Evolutionary conservation across 345 rosid genomes (phyloP).

Genomic region (Camelina laxa): DNA sequence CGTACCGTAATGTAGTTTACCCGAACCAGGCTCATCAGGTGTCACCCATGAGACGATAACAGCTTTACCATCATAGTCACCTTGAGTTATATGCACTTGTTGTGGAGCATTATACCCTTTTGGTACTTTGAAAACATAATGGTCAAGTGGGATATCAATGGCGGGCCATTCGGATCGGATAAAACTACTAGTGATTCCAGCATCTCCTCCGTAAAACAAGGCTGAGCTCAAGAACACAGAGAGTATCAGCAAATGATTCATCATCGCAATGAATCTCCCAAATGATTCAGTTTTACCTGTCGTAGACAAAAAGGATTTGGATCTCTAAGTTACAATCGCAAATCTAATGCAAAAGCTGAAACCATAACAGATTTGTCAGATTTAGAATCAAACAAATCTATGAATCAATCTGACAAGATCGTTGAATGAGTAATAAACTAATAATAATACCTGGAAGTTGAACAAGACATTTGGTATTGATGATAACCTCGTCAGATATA

Average conservation of each 20-base stretch:
- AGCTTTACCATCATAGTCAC: constrained; percentile 88
- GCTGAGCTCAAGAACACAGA: constrained; percentile 47
- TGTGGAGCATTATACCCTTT: constrained; percentile 87
- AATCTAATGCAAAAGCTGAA: background rate
- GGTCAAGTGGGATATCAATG: constrained; percentile 74
- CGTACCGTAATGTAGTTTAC: constrained; percentile 65
- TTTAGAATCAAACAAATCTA: background rate
- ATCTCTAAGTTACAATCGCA: background rate
- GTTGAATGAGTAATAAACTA: background rate
- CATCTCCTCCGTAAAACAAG: constrained; percentile 48
- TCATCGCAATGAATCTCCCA: constrained; percentile 11
- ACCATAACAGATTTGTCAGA: background rate
- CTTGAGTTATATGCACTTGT: constrained; percentile 97
- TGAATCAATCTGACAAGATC: background rate
- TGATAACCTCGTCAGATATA: background rate
- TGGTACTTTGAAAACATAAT: constrained; percentile 73
- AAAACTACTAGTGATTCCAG: constrained; percentile 70
- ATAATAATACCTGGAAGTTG: background rate
- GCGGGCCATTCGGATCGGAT: constrained; percentile 87
- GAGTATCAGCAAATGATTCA: constrained; percentile 37
- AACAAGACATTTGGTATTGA: background rate
- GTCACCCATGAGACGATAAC: constrained; percentile 93
- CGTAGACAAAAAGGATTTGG: background rate
- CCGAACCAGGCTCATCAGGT: constrained; percentile 64
- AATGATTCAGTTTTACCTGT: constrained; percentile 16